These are phyloP conservation scores for Otatea glauca DNA, from an alignment of 176 grass and related monocot species.

Conservation along the genomic window DNA sequence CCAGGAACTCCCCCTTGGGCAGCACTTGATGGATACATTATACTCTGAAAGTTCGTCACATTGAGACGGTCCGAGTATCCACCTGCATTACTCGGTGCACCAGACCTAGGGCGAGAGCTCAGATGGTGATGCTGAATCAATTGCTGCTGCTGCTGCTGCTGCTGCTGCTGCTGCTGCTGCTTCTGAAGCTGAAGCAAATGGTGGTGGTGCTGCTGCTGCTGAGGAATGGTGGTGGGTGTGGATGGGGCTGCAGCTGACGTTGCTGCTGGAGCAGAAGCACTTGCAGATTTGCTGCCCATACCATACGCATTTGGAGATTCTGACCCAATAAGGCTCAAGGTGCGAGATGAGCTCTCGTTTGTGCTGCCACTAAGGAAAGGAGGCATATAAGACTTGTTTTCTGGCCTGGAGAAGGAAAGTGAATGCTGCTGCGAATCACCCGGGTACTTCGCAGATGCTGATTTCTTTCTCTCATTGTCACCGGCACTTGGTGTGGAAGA, in stretches of 20 bases:
- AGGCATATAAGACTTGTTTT: constrained; percentile 53
- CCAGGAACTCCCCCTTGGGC: constrained; percentile 55
- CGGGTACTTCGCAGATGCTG: constrained; percentile 48
- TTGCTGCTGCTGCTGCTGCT: constrained; percentile 70
- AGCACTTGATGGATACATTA: constrained; percentile 58
- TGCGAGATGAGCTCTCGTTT: constrained; percentile 67
- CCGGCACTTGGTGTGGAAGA: constrained; percentile 52
- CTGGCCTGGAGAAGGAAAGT: constrained; percentile 79
- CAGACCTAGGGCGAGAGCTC: constrained; percentile 73
- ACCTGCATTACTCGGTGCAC: constrained; percentile 59
- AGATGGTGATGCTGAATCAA: constrained; percentile 60
- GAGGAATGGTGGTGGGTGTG: constrained; percentile 35
- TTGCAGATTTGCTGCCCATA: constrained; percentile 55
- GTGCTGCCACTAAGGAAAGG: constrained; percentile 56
- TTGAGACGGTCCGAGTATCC: constrained; percentile 48
- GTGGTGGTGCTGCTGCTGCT: constrained; percentile 54
- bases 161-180: constrained; percentile 66
- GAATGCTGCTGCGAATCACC: constrained; percentile 72
- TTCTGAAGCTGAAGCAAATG: constrained; percentile 55
- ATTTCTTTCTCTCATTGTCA: constrained; percentile 72
- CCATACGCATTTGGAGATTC: constrained; percentile 58
- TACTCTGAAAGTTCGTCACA: constrained; percentile 47
- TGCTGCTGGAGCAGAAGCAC: constrained; percentile 43
- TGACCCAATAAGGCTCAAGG: constrained; percentile 70
- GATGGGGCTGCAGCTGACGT: constrained; percentile 51